These are phyloP conservation scores for Thermothelomyces thermophilus DNA, from an alignment of 2,329 filamentous ascomycete genomes.

Conservation along the genomic window DNA sequence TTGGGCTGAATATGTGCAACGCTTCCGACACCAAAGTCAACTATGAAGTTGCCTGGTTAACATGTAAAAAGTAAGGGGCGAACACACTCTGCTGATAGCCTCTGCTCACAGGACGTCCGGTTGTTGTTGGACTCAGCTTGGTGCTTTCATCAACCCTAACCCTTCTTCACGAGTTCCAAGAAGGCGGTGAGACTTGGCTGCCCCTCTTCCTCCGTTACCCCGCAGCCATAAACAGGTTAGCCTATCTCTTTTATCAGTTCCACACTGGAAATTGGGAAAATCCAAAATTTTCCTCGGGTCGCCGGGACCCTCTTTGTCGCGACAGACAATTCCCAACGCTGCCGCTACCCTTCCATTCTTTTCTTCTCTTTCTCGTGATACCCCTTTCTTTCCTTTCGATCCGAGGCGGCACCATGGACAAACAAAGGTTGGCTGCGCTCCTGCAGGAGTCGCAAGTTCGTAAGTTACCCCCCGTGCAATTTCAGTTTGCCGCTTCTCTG, in stretches of 20 bases:
- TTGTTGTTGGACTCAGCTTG: no score
- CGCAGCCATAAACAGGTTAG: conserved; percentile 7
- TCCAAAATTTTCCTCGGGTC: conserved; percentile 1
- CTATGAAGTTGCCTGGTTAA: no score
- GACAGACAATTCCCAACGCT: not conserved
- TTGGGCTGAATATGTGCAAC: no score
- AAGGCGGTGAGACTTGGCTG: no score
- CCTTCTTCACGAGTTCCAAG: no score
- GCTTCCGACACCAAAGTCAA: no score
- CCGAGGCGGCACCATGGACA: conserved; percentile 21
- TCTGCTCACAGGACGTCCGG: no score
- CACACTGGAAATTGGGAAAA: conserved; percentile 18
- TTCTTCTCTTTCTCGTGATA: conserved; percentile 15
- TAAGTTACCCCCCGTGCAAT: conserved; percentile 12
- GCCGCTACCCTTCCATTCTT: conserved; percentile 4
- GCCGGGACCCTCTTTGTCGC: not conserved
- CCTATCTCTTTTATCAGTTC: conserved; percentile 19
- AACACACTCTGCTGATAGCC: no score
- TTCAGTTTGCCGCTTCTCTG: not conserved
- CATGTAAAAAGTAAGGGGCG: no score
- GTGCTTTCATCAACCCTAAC: no score
- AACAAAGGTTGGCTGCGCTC: conserved; percentile 24
- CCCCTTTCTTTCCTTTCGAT: conserved; percentile 19
- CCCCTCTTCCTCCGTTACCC: conserved; percentile 9
- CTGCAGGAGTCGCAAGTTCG: conserved; percentile 26